A percentile compares a stretch with the other conserved stretches of the same genome.
Evolutionary conservation across 2,329 filamentous ascomycete genomes (phyloP).

Genomic region (Fusarium sp.): DNA sequence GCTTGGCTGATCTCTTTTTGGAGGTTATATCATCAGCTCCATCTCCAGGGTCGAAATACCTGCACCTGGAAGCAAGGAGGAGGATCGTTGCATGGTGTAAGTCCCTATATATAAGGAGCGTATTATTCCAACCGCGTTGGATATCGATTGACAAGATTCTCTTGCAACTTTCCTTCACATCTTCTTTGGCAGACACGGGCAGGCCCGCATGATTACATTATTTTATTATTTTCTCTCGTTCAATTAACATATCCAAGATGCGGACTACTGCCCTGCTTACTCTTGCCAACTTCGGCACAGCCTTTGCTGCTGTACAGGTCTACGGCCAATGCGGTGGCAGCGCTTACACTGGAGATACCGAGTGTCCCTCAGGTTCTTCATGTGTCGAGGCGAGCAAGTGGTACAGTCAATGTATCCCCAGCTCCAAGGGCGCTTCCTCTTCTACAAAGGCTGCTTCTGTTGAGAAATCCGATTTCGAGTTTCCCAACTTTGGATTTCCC

Average conservation of each 20-base stretch:
- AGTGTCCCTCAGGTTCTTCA: constrained; percentile 35
- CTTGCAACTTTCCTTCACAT: constrained; percentile 31
- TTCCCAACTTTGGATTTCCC: constrained; percentile 1
- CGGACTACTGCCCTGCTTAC: constrained; percentile 32
- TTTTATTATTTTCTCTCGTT: constrained; percentile 19
- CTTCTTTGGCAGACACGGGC: constrained; percentile 24
- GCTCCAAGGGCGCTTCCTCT: constrained; percentile 5
- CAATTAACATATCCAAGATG: constrained; percentile 27
- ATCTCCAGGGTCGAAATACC: constrained; percentile 6
- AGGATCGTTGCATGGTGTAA: not conserved
- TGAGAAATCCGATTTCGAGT: constrained; percentile 9
- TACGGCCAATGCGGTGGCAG: constrained; percentile 39
- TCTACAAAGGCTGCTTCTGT: constrained; percentile 6
- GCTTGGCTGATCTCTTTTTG: not conserved
- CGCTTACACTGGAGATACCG: constrained; percentile 27
- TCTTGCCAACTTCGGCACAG: constrained; percentile 38
- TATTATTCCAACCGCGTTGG: not conserved
- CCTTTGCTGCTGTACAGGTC: constrained; percentile 38
- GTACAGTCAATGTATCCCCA: constrained; percentile 43
- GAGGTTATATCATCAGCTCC: constrained; percentile 2
- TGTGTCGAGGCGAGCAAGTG: constrained; percentile 38
- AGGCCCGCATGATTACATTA: constrained; percentile 28
- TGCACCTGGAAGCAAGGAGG: not conserved
- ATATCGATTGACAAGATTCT: constrained; percentile 6
- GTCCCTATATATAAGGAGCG: constrained; percentile 24